Base-by-base conservation (phyloP, 1,139 yeast genomes). In the Taiozyma sp. region DNA sequence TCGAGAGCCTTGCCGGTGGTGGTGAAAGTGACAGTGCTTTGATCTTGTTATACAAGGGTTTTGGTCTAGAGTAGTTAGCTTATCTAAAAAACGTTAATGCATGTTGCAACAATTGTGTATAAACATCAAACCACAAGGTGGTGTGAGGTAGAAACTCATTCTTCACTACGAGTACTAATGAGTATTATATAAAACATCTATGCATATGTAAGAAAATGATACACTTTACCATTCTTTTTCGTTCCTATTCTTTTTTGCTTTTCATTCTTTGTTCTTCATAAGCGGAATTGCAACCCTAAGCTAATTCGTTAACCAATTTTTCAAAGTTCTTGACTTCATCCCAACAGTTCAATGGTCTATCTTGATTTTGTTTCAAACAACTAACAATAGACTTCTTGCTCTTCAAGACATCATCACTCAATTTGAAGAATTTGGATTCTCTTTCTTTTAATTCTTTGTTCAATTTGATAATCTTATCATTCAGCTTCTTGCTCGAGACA, bases 1-100 rank as follows among this genome's bases (percentile, higher is more conserved):
- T 93, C 56, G 97, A 90, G 65, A 71, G 80, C 51, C 77, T 95
- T 57, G 88, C 97, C 9, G 99, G 99, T 46, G 99, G 99, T 49
- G 97, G 99, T 55, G 99, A 95, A 72, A 84, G 96, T 61, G 99
- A 93, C 70, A 84, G 96, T 63, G 99, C 99, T 2, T 80, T 93
- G 70, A 84, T 95, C 55, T 77, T 92, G 59, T 71, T 93, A 50
- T 93, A 93, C 74, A 86, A 85, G 65, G 96, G 90, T 4, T 80
- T 84, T 60, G 96, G 93, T 39, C 57, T 67, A 45, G 71, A 61
- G 51, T 49, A 40, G 14, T 14, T 23, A 24, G 12, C 19, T 14
- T 27, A 4, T n/a, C 12, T 4, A 43, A n/a, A 41, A 41, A 41
- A 41, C 27, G 10, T 41, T 24, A 19, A 12, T 19, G 43, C 43